Evolutionary conservation across 140 eudicot genomes (phyloP).

Genomic region (Erigeron philadelphicus): DNA sequence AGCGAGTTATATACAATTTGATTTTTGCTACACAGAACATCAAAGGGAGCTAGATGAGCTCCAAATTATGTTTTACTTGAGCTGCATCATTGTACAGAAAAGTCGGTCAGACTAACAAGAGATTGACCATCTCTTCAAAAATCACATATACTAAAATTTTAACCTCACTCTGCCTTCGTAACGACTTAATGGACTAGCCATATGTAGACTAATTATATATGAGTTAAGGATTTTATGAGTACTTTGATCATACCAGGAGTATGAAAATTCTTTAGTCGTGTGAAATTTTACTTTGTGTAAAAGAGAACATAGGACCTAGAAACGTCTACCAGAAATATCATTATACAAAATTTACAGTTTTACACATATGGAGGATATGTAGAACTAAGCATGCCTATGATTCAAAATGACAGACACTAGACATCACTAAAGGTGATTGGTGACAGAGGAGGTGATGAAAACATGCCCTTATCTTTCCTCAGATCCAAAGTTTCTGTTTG

Average conservation of each 20-base stretch:
- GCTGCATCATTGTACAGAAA: constrained; percentile 19
- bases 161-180: not conserved
- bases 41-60: not conserved
- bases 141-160: not conserved
- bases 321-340: not conserved
- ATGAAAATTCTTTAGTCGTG: not conserved
- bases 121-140: not conserved
- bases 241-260: no score
- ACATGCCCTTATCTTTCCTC: constrained; percentile 27
- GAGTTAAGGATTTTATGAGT: no score
- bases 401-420: constrained; percentile 10
- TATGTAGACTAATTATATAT: not conserved
- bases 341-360: not conserved
- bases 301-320: not conserved
- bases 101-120: not conserved
- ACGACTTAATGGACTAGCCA: not conserved
- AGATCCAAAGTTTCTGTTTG: constrained; percentile 25
- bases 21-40: not conserved
- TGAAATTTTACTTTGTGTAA: no score
- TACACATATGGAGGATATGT: not conserved
- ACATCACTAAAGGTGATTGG: constrained; percentile 34
- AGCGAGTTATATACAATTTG: constrained; percentile 6
- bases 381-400: constrained; percentile 22
- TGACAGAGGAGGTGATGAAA: constrained; percentile 55
- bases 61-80: constrained; percentile 14